Evolutionary conservation across 768 basidiomycete species (phyloP), one percentile per base, ranked within the genome.

Genomic region (Collybia nuda): DNA sequence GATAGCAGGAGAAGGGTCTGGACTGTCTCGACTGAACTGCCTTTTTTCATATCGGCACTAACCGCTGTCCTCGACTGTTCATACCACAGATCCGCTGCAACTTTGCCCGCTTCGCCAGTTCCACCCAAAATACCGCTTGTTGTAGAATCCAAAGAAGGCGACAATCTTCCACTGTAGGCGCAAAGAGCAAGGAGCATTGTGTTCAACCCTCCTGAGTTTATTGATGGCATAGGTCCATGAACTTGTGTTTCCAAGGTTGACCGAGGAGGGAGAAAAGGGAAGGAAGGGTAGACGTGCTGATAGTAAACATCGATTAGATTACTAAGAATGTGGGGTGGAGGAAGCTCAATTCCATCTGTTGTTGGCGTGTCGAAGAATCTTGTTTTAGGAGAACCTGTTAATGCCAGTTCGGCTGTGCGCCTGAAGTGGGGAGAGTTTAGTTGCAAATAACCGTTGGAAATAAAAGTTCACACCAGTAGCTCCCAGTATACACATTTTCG

Each of bases 31-130:
- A 62, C 48, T 12, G 56, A 49, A 32, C 56, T 54, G 4, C 52
- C 56, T 38, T 51, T 56, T 43, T 46, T 53, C 26, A 54, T 19
- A 6, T 49, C 36, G 19, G 40, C 11, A 5, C 40, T 47, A 15
- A 57, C 47, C 3, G 45, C 53, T 17, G 53, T 42, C 35, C 59
- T 57, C 7, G 59, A 51, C 28, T 58, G 57, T 43, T 59, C 59
- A 24, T 58, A 67, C 65, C 65, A 67, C 4, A 67, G 38, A 44
- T 65, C 63, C 3, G 65, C 62, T 4, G 63, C 63, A 11, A 62
- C 56, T 21, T 56, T 62, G 23, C 57, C 51, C 6, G 55, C 50
- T 22, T 56, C 55, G 11, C 57, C 58, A 5, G 29, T 43, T n/a
- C 51, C 48, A 28, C 40, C 18, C 7, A 54, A 29, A 48, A 37